Conservation (phyloP, 148 eudicot species). For the Spergularia marina region DNA sequence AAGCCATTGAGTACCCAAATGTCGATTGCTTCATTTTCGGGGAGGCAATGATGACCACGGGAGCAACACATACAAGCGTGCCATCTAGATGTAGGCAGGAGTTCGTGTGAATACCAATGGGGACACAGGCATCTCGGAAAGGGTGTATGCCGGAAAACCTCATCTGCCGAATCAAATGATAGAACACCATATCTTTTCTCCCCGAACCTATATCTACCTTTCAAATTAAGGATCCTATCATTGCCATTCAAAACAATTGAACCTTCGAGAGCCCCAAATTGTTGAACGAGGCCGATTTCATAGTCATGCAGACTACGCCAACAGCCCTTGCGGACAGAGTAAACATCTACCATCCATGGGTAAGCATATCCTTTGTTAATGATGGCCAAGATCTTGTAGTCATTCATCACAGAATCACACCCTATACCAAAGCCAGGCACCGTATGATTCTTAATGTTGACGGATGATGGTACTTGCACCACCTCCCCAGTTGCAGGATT, state of each 20-base stretch:
- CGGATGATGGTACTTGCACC: background rate
- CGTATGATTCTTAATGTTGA: background rate
- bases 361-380: no score
- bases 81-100: background rate
- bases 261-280: background rate
- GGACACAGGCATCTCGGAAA: background rate
- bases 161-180: constrained; percentile 13
- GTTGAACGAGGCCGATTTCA: background rate
- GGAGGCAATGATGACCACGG: background rate
- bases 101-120: background rate
- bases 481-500: constrained; percentile 8
- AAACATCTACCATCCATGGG: constrained; percentile 9
- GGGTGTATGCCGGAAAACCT: background rate
- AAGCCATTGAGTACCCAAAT: constrained; percentile 8
- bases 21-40: background rate
- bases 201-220: background rate
- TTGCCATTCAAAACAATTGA: background rate
- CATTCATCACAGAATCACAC: background rate
- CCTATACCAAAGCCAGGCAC: background rate
- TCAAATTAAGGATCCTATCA: constrained; percentile 8
- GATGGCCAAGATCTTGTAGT: constrained; percentile 2
- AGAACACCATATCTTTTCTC: background rate
- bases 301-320: background rate
- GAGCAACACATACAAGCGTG: constrained; percentile 9
- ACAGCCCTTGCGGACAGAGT: constrained; percentile 8